Evolutionary conservation across 192 early-diverging fungal genomes (phyloP).

Genomic region (Coemansia sp.): DNA sequence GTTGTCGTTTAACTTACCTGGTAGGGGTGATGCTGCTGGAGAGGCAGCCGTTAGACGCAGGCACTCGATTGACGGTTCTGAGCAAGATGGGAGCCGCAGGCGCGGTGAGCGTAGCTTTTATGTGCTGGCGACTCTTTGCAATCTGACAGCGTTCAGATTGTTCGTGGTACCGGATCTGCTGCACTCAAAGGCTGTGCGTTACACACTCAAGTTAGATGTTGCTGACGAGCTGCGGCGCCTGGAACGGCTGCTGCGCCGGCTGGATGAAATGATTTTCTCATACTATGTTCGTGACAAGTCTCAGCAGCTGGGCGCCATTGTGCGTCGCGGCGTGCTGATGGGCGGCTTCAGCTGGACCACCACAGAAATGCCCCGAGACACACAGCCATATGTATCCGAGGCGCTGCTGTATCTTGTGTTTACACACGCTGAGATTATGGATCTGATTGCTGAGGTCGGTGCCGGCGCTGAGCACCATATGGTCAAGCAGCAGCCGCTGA

Average conservation of each 20-base stretch:
- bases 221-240: slow-evolving; percentile 63
- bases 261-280: slow-evolving; percentile 81
- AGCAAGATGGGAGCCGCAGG: slow-evolving; percentile 13
- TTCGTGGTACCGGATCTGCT: slow-evolving; percentile 76
- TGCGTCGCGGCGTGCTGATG: slow-evolving; percentile 77
- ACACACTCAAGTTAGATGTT: slow-evolving; percentile 61
- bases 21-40: slow-evolving; percentile 8
- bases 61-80: slow-evolving; percentile 21
- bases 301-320: slow-evolving; percentile 64
- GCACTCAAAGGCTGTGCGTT: slow-evolving; percentile 61
- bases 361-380: slow-evolving; percentile 71
- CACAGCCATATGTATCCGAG: slow-evolving; percentile 85
- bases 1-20: slow-evolving; percentile 37
- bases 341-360: slow-evolving; percentile 87
- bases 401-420: slow-evolving; percentile 82
- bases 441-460: slow-evolving; percentile 62
- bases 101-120: slow-evolving; percentile 40
- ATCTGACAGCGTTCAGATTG: slow-evolving; percentile 70
- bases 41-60: slow-evolving; percentile 14
- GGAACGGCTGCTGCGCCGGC: slow-evolving; percentile 67
- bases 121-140: slow-evolving; percentile 79
- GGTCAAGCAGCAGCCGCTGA: slow-evolving; percentile 63
- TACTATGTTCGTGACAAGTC: slow-evolving; percentile 83
- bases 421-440: slow-evolving; percentile 86
- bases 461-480: slow-evolving; percentile 52